Base-by-base conservation (phyloP, 2,329 filamentous ascomycete species). In the Penicillium sp. region DNA sequence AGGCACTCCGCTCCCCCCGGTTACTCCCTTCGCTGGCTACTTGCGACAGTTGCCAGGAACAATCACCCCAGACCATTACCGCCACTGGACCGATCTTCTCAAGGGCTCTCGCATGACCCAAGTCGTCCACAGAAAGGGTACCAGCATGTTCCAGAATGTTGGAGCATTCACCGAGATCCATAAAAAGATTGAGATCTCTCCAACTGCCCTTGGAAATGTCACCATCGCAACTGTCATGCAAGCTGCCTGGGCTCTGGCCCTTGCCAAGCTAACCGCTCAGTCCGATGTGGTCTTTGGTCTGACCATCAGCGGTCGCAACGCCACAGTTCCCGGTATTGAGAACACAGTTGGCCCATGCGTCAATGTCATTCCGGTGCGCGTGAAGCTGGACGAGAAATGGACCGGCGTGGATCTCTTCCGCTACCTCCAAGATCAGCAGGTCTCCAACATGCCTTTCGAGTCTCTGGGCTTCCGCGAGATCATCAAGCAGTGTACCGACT, bases 151-250 rank as follows among this genome's bases (percentile, higher is more conserved):
- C 62, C 70, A 70, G 49, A 69, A 75, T 16, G 63, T 74, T 9
- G 73, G 72, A 38, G 65, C 68, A 13, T 75, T 69, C 48, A 70
- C 69, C 4, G 70, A 73, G 36, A 65, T 75, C n/a, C 68, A 67
- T 57, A 74, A 69, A 55, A 70, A 66, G 1, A 68, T 76, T 9
- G 65, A 72, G 29, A 64, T 75, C 19, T 67, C 72, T 1, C 81
- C 62, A 68, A 82, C 69, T 76, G 84, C 66, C 70, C 80, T 58
- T 63, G 78, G 76, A 48, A 83, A 85, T 58, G 80, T 87, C 55
- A 88, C 86, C 1, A 78, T 84, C 11, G 85, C 86, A 2, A 87
- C 84, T 0, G 75, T 89, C 0, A 85, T 86, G n/a, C 87, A 86
- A 0, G 85, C 86, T 0, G 85, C 85, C 0, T 89, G 86, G 86